A percentile compares a stretch with the other conserved stretches of the same genome.
These are phyloP conservation scores for Gentiana straminea DNA, from an alignment of 257 asterid genomes.

Conservation along the genomic window DNA sequence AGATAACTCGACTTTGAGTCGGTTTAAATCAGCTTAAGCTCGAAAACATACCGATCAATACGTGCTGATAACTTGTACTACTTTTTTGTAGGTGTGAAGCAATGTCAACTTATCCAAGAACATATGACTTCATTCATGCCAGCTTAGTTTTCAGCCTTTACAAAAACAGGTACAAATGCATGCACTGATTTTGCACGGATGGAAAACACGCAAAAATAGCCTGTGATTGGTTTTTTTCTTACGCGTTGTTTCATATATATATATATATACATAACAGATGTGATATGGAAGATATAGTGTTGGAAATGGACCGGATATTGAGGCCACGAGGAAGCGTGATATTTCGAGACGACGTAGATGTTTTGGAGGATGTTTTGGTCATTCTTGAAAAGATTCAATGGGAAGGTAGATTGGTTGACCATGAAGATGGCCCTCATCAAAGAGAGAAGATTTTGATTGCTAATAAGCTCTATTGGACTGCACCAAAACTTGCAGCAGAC, in stretches of 20 bases:
- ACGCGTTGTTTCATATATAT: neutral
- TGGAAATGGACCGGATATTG: slow-evolving; percentile 80
- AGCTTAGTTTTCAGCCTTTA: slow-evolving; percentile 60
- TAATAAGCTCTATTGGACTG: slow-evolving; percentile 82
- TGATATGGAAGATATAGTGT: slow-evolving; percentile 51
- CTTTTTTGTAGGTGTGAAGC: slow-evolving; percentile 67
- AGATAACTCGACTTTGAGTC: too few relatives aligned
- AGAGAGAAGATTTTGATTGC: slow-evolving; percentile 77
- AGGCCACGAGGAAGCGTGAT: slow-evolving; percentile 83
- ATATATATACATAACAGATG: slow-evolving; percentile 51
- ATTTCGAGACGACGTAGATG: slow-evolving; percentile 76
- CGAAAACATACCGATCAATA: neutral
- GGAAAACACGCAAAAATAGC: neutral
- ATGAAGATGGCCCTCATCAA: slow-evolving; percentile 79
- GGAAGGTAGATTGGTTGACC: slow-evolving; percentile 74
- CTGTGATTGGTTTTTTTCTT: neutral
- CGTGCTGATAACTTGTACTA: neutral
- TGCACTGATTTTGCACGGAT: neutral
- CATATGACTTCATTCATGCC: slow-evolving; percentile 88
- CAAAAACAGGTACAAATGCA: slow-evolving; percentile 37
- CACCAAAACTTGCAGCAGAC: slow-evolving; percentile 28
- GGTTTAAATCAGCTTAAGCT: too few relatives aligned
- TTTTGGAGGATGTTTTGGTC: slow-evolving; percentile 48
- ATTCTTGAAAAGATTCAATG: slow-evolving; percentile 62
- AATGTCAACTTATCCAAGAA: slow-evolving; percentile 90